phyloP scores from a whole-genome alignment of 2,329 filamentous ascomycete species.

The Volutella citrinella region DNA sequence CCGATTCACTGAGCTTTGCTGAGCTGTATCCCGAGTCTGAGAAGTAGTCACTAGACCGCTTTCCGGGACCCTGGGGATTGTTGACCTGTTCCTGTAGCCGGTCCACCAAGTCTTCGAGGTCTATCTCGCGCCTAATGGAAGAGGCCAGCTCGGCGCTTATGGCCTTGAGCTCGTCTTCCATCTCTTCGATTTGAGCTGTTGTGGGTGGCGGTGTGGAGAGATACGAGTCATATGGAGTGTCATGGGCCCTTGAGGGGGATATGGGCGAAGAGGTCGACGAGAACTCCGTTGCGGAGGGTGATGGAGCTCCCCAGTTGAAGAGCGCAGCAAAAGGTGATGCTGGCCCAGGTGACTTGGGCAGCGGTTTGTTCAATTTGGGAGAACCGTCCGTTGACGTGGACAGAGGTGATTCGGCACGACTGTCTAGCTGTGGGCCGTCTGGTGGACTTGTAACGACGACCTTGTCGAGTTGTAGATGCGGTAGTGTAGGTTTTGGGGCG shows the following conservation, averaged over 20 bases:
- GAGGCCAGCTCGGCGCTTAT: constrained; percentile 89
- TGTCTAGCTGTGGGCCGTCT: constrained; percentile 23
- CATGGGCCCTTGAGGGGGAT: constrained; percentile 39
- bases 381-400: constrained; percentile 24
- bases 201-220: constrained; percentile 47
- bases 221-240: constrained; percentile 30
- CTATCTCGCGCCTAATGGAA: constrained; percentile 93
- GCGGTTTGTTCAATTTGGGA: constrained; percentile 50
- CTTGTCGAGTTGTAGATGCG: constrained; percentile 49
- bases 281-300: constrained; percentile 47
- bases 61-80: constrained; percentile 55
- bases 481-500: constrained; percentile 48
- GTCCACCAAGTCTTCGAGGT: constrained; percentile 91
- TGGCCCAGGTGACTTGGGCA: constrained; percentile 52
- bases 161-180: constrained; percentile 91
- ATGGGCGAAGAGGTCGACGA: constrained; percentile 54
- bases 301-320: constrained; percentile 51
- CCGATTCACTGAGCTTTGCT: constrained; percentile 68
- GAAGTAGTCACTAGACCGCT: constrained; percentile 94
- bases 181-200: constrained; percentile 67
- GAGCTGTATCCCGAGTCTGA: constrained; percentile 93
- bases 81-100: constrained; percentile 74
- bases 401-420: constrained; percentile 24
- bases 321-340: constrained; percentile 48
- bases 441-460: constrained; percentile 32